Conservation (phyloP, 2,329 filamentous ascomycete species). For the Penicillium sp. region DNA sequence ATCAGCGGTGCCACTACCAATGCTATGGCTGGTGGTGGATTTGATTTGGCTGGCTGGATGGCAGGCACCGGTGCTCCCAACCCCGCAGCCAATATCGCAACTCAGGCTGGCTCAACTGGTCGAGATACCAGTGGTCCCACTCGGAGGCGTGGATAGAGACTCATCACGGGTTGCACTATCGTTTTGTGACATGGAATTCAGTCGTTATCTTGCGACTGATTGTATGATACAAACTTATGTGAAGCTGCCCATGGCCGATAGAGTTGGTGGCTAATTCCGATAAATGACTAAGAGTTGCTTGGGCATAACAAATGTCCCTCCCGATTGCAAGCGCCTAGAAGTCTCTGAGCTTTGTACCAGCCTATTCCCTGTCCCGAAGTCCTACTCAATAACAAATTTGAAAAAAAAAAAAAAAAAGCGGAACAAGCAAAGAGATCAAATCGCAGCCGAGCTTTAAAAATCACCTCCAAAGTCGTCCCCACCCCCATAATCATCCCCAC, state of each 20-base stretch:
- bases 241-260: slow-evolving; percentile 5
- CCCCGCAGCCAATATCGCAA: slow-evolving; percentile 22
- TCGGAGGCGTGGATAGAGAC: slow-evolving; percentile 31
- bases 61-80: slow-evolving; percentile 51
- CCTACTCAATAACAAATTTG: neutral
- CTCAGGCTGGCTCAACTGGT: slow-evolving; percentile 25
- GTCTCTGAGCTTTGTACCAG: neutral
- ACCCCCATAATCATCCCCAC: slow-evolving; percentile 20
- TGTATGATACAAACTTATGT: slow-evolving; percentile 9
- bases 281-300: slow-evolving; percentile 2
- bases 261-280: slow-evolving; percentile 3
- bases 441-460: slow-evolving; percentile 18
- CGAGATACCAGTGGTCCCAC: slow-evolving; percentile 28
- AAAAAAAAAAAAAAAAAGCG: neutral
- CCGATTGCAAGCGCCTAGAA: slow-evolving; percentile 6
- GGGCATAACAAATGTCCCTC: neutral
- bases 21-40: slow-evolving; percentile 61
- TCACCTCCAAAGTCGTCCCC: slow-evolving; percentile 34
- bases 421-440: neutral
- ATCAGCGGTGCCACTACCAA: slow-evolving; percentile 59
- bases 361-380: neutral
- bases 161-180: neutral
- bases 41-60: slow-evolving; percentile 68
- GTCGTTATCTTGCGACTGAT: neutral
- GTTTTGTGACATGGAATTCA: neutral